Base-by-base conservation (phyloP, 2,329 filamentous ascomycete species). In the Aspergillus sp. region DNA sequence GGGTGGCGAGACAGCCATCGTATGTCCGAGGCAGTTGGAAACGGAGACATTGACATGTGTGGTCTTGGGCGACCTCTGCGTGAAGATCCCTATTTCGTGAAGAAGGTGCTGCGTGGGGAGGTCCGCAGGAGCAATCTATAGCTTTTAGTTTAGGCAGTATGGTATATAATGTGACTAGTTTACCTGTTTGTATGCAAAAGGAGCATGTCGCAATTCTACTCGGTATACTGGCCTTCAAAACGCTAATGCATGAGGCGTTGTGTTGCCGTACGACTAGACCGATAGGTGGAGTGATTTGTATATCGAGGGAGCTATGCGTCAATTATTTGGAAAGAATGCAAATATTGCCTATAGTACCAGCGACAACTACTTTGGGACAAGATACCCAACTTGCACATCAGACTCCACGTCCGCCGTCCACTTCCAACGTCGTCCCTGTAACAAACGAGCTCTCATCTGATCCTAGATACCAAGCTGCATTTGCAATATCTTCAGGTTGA, bases 1-100 rank as follows among this genome's bases (percentile, higher is more conserved):
- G 60, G 60, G 10, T 63, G 60, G 59, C 50, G 60, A 3, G 59
- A 62, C 49, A 55, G 51, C 34, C 50, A 56, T 47, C 56, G 57
- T 16, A 63, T 63, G 60, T 42, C 55, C 2, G 59, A 60, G 41
- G 59, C 60, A 16, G 60, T 63, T 7, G 56, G 47, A 16, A 25
- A 47, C 7, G 56, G 58, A 0, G 56, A 63, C 38, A 49, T 63
- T 29, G 60, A 63, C 44, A 63, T 63, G 58, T 48, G 47, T 34
- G 60, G 60, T 2, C 31, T 63, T 5, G 58, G 59, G 14, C 49
- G 58, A 47, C 59, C 58, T 4, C 49, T 61, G 38, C 52, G 56
- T 31, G 54, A 57, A 20, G 57, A 58, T 40, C 55, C 62, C 6
- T 21, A 47, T 10, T 64, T 60, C 29, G 57, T 63, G 11, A 59